These are phyloP conservation scores for Allomyces arbusculus DNA, from an alignment of 192 early-diverging fungal genomes.

Conservation along the genomic window DNA sequence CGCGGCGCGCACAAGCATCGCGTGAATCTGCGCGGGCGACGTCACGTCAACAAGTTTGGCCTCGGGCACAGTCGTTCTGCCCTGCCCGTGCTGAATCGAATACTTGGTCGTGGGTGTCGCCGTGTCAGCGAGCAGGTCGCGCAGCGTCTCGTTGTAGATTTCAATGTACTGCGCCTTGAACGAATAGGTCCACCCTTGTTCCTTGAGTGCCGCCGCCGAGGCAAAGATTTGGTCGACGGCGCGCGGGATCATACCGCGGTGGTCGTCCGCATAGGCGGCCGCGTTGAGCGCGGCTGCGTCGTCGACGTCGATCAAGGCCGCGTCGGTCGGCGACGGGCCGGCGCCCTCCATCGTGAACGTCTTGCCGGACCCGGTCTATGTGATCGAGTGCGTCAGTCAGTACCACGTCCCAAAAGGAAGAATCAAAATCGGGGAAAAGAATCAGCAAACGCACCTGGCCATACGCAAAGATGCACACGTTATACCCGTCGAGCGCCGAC, in stretches of 20 bases:
- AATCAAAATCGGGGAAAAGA: too few relatives aligned
- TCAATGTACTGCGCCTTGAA: slow-evolving; percentile 82
- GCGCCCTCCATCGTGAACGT: slow-evolving; percentile 65
- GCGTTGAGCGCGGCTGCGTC: slow-evolving; percentile 2
- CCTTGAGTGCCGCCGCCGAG: slow-evolving; percentile 38
- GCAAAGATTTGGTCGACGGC: slow-evolving; percentile 79
- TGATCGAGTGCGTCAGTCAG: too few relatives aligned
- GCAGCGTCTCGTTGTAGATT: slow-evolving; percentile 87
- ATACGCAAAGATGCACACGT: slow-evolving; percentile 95
- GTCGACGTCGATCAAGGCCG: slow-evolving; percentile 1
- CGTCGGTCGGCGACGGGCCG: background rate
- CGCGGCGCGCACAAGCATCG: slow-evolving; percentile 48
- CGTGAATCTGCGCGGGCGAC: slow-evolving; percentile 48
- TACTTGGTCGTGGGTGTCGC: background rate
- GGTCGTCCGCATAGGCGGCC: slow-evolving; percentile 8
- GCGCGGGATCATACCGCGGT: slow-evolving; percentile 80
- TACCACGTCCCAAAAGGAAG: too few relatives aligned
- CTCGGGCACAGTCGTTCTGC: background rate
- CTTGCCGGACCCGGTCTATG: slow-evolving; percentile 69
- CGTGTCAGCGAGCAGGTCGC: slow-evolving; percentile 45
- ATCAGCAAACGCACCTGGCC: slow-evolving; percentile 30
- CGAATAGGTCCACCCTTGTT: slow-evolving; percentile 70
- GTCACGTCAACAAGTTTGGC: slow-evolving; percentile 33
- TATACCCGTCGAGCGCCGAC: slow-evolving; percentile 86
- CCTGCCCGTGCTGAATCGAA: background rate